Percentiles rank a stretch among this genome's conserved stretches.
Evolutionary conservation across 2,329 filamentous ascomycete species (phyloP).

Genomic region (Pseudogymnoascus sp.): DNA sequence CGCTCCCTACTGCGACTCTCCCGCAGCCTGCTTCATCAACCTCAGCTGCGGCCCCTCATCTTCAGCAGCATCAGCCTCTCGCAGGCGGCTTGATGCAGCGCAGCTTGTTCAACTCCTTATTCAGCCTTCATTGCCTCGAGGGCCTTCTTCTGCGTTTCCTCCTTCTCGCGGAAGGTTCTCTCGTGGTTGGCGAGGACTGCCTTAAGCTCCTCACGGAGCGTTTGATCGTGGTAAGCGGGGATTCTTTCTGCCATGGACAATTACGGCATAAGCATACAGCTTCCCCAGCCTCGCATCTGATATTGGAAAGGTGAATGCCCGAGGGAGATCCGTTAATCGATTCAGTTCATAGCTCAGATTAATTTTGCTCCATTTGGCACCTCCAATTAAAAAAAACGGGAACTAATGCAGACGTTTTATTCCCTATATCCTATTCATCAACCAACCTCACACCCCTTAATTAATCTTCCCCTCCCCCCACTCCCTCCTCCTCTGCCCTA

Average conservation of each 20-base stretch:
- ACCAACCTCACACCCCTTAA: background rate
- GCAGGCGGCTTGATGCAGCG: too few species aligned
- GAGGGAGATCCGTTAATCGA: background rate
- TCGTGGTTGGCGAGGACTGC: too few species aligned
- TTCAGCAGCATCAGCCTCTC: background rate
- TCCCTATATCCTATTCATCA: background rate
- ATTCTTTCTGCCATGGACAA: too few species aligned
- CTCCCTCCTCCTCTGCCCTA: constrained; percentile 76
- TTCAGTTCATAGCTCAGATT: background rate
- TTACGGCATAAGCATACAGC: too few species aligned
- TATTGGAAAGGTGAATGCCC: too few species aligned
- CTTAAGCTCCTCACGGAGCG: too few species aligned
- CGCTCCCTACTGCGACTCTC: background rate
- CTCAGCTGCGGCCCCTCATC: background rate
- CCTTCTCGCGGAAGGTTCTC: too few species aligned
- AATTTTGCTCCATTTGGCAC: background rate
- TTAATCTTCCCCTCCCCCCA: constrained; percentile 49
- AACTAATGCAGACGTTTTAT: background rate
- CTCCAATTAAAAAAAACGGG: background rate
- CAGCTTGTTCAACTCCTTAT: too few species aligned
- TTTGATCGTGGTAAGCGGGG: too few species aligned
- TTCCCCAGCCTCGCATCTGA: too few species aligned
- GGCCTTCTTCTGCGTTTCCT: too few species aligned
- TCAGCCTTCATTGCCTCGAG: too few species aligned
- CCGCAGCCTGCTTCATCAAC: background rate